Evolutionary conservation across 116 monocot species (phyloP).

Genomic region (Iris pallida): DNA sequence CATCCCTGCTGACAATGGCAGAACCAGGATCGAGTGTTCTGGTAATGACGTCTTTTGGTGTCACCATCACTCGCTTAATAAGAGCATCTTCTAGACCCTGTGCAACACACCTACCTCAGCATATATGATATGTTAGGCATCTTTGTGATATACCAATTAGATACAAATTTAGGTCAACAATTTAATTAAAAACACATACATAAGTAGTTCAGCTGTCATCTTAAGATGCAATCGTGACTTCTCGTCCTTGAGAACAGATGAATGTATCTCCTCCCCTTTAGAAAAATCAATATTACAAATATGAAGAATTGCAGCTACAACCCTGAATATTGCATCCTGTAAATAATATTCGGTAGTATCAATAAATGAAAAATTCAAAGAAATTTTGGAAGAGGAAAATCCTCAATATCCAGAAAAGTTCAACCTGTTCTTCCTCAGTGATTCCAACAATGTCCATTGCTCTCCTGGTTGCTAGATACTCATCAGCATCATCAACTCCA

Average conservation of each 20-base stretch:
- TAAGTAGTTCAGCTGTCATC: slow-evolving; percentile 76
- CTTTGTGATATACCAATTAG: neutral
- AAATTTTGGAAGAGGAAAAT: slow-evolving; percentile 1
- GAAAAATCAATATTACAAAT: slow-evolving; percentile 82
- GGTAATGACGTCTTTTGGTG: slow-evolving; percentile 58
- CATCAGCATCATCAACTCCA: slow-evolving; percentile 51
- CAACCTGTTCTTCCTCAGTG: slow-evolving; percentile 42
- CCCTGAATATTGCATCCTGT: slow-evolving; percentile 91
- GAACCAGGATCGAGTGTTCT: slow-evolving; percentile 50
- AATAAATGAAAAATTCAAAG: neutral
- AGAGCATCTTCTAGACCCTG: slow-evolving; percentile 46
- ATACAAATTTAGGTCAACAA: neutral
- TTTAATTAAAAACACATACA: slow-evolving; percentile 31
- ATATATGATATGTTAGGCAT: slow-evolving; percentile 7
- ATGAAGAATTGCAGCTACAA: slow-evolving; percentile 92
- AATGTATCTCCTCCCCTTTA: slow-evolving; percentile 80
- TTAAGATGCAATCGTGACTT: slow-evolving; percentile 79
- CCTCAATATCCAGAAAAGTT: neutral
- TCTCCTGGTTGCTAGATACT: slow-evolving; percentile 48
- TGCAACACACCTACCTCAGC: slow-evolving; percentile 32
- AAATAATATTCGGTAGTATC: slow-evolving; percentile 13
- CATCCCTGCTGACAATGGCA: slow-evolving; percentile 70
- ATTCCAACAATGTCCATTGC: slow-evolving; percentile 72
- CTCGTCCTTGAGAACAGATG: slow-evolving; percentile 76
- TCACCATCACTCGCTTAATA: slow-evolving; percentile 47